Base-by-base conservation (phyloP, 2,329 filamentous ascomycete genomes). In the Trichoderma sp. region DNA sequence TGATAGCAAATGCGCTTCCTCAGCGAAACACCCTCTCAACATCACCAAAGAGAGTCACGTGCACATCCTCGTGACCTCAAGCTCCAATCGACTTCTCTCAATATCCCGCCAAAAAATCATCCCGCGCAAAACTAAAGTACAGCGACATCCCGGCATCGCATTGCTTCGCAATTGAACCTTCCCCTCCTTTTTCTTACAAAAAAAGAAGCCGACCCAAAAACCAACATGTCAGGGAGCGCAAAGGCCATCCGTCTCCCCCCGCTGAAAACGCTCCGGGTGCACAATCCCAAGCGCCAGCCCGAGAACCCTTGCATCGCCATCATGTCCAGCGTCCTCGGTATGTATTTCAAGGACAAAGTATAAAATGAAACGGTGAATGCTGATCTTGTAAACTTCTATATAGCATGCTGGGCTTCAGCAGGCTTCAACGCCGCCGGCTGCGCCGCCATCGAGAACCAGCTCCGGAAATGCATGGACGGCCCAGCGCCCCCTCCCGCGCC, bases 341-440 rank as follows among this genome's bases (percentile, higher is more conserved):
- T 60, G 81, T 21, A 79, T 71, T 63, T 14, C 33, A 53, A 35
- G 35, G 31, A 33, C 5, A 1, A 29, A 35, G n/a, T n/a, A 49
- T 1, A 5, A 21, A 21, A 5, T 11, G 11, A 21, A 21, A 5
- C 4, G 11, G 14, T 2, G 29, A 21, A 21, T 8, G 27, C 27
- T 27, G 27, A 27, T 4, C 27, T 19, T 43, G 37, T 2, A 19
- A 5, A 43, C 16, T 19, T 43, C 5, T 19, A 4, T 19, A 19
- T 5, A 95, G 92, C 91, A 72, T 96, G 92, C 81, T 96, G 92
- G 92, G 92, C 92, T 1, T 94, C 92, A 2, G 87, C 90, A 35
- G 92, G 92, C 59, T 90, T 91, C 80, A 91, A 82, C 78, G 83
- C 86, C 6, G 77, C 84, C 14, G 88, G 87, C 47, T 91, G 88